These are phyloP conservation scores for Ammopiptanthus mongolicus DNA, from an alignment of 306 rosid genomes.

Conservation along the genomic window DNA sequence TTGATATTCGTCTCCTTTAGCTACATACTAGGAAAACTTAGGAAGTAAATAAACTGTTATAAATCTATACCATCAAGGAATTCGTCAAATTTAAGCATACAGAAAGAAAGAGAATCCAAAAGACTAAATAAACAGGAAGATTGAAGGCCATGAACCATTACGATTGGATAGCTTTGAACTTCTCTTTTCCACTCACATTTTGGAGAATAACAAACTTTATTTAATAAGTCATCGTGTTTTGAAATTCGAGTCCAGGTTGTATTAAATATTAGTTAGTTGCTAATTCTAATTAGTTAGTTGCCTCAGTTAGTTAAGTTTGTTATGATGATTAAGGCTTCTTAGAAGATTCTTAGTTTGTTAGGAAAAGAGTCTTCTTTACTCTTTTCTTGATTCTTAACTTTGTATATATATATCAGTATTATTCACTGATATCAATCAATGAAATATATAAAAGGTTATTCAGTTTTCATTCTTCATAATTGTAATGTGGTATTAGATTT, in stretches of 20 bases:
- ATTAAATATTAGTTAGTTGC: too few species aligned
- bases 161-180: neutral
- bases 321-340: too few species aligned
- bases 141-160: neutral
- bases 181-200: neutral
- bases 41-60: neutral
- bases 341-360: too few species aligned
- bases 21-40: conserved; percentile 28
- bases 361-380: too few species aligned
- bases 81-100: conserved; percentile 9
- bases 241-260: neutral
- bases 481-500: too few species aligned
- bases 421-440: too few species aligned
- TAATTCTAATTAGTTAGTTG: too few species aligned
- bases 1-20: conserved; percentile 63
- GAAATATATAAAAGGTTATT: too few species aligned
- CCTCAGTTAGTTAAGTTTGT: too few species aligned
- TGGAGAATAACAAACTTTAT: neutral
- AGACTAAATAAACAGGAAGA: neutral
- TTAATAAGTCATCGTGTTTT: neutral
- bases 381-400: too few species aligned
- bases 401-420: too few species aligned
- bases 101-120: conserved; percentile 1
- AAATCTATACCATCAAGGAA: conserved; percentile 2
- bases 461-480: too few species aligned